A percentile compares a stretch with the other conserved stretches of the same genome.
Evolutionary conservation across 495 filamentous ascomycete species (phyloP).

Genomic region (Hypoxylon intermedium): DNA sequence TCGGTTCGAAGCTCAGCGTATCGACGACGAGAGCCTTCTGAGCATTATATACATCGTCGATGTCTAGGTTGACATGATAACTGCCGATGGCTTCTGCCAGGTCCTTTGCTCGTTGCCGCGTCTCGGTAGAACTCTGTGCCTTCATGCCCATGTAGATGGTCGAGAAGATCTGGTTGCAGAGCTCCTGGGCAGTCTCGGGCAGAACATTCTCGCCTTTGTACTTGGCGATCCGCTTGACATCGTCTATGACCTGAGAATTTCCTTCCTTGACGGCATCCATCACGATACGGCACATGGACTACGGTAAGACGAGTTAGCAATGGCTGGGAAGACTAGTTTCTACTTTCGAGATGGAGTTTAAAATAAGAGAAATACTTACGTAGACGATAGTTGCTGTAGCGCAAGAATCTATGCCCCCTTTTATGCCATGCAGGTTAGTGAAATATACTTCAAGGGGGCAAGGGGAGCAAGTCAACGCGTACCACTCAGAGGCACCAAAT

Average conservation of each 20-base stretch:
- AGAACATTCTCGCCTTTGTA: conserved; percentile 59
- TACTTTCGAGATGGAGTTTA: neutral
- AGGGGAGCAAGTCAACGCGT: neutral
- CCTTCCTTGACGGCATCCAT: conserved; percentile 67
- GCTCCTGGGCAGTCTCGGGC: conserved; percentile 66
- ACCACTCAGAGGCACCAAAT: conserved; percentile 58
- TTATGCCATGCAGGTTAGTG: conserved; percentile 57
- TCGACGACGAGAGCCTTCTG: conserved; percentile 45
- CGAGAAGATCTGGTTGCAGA: conserved; percentile 70
- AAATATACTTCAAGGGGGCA: conserved; percentile 21
- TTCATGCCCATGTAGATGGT: conserved; percentile 85
- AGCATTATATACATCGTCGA: conserved; percentile 66
- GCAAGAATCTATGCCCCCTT: conserved; percentile 77
- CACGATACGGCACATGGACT: conserved; percentile 80
- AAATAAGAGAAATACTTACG: neutral
- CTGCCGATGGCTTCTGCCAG: conserved; percentile 73
- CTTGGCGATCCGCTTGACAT: conserved; percentile 68
- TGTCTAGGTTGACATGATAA: conserved; percentile 79
- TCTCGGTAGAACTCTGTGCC: conserved; percentile 73
- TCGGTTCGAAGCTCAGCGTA: conserved; percentile 50
- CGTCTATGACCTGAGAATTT: conserved; percentile 69
- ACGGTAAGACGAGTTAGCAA: conserved; percentile 45
- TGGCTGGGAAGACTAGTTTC: neutral
- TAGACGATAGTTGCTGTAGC: conserved; percentile 51
- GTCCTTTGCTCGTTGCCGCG: conserved; percentile 71